Evolutionary conservation across 352 stramenopile genomes (phyloP), one percentile per base, ranked within the genome.

Genomic region (Phytopythium ostracodes): DNA sequence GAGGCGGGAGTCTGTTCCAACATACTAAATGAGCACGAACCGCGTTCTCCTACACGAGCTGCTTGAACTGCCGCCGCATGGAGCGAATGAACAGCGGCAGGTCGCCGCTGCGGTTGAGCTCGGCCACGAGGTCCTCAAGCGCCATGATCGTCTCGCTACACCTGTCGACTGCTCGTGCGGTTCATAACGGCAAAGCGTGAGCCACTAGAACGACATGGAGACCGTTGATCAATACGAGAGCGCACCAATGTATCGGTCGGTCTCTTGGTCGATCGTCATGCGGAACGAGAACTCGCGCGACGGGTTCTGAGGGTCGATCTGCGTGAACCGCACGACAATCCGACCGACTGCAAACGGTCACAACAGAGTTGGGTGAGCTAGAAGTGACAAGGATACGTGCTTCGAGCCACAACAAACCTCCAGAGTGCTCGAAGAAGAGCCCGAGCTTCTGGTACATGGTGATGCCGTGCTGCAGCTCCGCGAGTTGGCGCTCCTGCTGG

Each of bases 61-160:
- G 71, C 65, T 89, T 89, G 62, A 92, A 94, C 64, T 88, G 66
- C 40, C 80, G 81, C 1, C 85, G 83, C 83, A 94, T 94, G 38
- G 78, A 77, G 44, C 81, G 83, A 27, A 94, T 82, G 62, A 94
- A 89, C 25, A 76, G 70, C 43, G 85, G 82, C 51, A 94, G 77
- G 65, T 94, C 80, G 36, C 80, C 77, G 18, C 62, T 75, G 43
- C 69, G 56, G 67, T 92, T 94, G 15, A 94, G 79, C 53, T 81
- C 64, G 24, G 72, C 68, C 56, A 90, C 72, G 20, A 92, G 47
- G n/a, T 74, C 59, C 20, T 75, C 70, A 24, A 91, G 55, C 17
- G 61, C 67, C 4, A 68, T 43, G n/a, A 94, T 72, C 5, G 70
- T 52, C 51, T 87, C 78, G 31, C 76, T 77, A 60, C 85, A 92